phyloP scores from a whole-genome alignment of 352 stramenopile species.

The Pythium grandisporangium region DNA sequence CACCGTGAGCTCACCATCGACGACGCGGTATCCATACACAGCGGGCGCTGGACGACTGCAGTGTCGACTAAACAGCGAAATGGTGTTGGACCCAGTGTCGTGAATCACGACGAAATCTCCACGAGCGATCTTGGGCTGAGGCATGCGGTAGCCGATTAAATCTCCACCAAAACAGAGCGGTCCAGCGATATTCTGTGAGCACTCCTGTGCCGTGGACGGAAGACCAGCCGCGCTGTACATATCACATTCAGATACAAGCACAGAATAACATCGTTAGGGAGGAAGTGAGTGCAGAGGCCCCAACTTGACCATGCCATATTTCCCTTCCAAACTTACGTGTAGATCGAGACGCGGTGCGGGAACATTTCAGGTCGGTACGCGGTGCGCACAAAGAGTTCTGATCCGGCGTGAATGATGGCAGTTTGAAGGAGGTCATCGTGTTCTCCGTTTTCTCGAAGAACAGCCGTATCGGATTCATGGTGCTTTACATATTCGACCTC shows the following conservation, averaged over 20 bases:
- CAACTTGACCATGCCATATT: no score
- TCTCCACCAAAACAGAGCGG: constrained; percentile 91
- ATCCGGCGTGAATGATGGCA: constrained; percentile 84
- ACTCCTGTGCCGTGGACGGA: constrained; percentile 26
- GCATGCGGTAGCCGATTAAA: constrained; percentile 56
- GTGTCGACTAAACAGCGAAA: constrained; percentile 83
- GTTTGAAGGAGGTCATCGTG: constrained; percentile 35
- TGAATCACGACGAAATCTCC: constrained; percentile 83
- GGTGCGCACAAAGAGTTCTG: constrained; percentile 84
- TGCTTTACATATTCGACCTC: constrained; percentile 89
- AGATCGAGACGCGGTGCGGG: constrained; percentile 74
- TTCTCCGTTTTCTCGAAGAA: constrained; percentile 5
- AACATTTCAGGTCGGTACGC: constrained; percentile 81
- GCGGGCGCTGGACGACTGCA: constrained; percentile 74
- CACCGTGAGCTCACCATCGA: constrained; percentile 37
- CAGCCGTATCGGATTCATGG: constrained; percentile 21
- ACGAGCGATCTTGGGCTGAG: constrained; percentile 46
- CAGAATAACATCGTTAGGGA: neutral
- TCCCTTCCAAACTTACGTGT: no score
- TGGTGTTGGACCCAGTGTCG: constrained; percentile 83
- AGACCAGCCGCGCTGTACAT: constrained; percentile 39
- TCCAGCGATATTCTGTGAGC: constrained; percentile 77
- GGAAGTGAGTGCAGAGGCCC: neutral
- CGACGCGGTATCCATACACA: constrained; percentile 70
- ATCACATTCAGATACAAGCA: no score